Evolutionary conservation across 1,284 basidiomycete species (phyloP), one percentile per base, ranked within the genome.

Genomic region (Fomitopsis palustris): DNA sequence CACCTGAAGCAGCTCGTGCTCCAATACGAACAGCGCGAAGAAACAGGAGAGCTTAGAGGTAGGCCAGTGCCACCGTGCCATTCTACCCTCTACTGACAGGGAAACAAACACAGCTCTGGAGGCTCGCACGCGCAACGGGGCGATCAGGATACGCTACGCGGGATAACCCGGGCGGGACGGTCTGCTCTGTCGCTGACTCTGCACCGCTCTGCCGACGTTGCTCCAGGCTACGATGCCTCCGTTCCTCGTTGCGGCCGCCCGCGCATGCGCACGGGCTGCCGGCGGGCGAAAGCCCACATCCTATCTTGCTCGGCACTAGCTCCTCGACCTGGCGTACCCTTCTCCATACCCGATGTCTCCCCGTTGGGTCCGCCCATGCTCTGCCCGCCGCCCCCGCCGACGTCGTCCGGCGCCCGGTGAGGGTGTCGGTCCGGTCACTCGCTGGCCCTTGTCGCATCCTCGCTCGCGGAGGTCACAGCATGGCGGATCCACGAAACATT

Each of bases 1-100:
- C 93, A 97, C 62, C 77, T 98, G 65, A 98, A 98, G 78, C 85
- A 88, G 19, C 81, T 98, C n/a, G 96, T 96, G 2, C 80, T 93
- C 52, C 82, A 92, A 69, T 93, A 93, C 63, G 92, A 93, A 68
- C 90, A 93, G 65, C 86, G 88, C 31, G 92, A 93, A 72, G 92
- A 92, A 72, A 86, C 82, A 1, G 89, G 92, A 69, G 90, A 92
- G 66, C 65, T 88, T 64, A 90, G 85, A 81, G 88, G 89, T 87
- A 65, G 23, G 69, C 61, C 52, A n/a, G n/a, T 37, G 25, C 35
- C 6, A 25, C 59, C 23, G 27, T 56, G 27, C 31, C 55, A 19
- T 16, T 21, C 41, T 39, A 54, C n/a, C 19, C 42, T 25, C 25
- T 45, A 23, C 6, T 45, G 12, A 37, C 35, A 14, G 54, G 29